Conservation (phyloP, 192 early-diverging fungal genomes). For the Backusella macrospora region DNA sequence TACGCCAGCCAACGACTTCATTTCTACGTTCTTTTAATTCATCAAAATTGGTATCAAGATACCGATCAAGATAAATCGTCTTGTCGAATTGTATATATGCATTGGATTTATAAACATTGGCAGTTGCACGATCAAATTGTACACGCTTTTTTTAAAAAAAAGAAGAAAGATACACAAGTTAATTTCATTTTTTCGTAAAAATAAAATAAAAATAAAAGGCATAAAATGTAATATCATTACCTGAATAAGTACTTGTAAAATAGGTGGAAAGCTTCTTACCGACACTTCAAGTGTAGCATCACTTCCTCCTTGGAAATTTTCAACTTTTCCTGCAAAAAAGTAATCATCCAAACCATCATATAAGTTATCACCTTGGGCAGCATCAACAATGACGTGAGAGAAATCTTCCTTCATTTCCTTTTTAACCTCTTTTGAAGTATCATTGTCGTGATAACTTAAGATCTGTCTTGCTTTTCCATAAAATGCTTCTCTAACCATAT, state of each 20-base stretch:
- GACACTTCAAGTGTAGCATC: slow-evolving; percentile 48
- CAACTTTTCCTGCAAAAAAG: slow-evolving; percentile 49
- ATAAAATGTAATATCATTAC: slow-evolving; percentile 15
- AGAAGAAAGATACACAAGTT: no score
- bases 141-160: no score
- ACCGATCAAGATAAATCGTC: slow-evolving; percentile 63
- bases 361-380: slow-evolving; percentile 45
- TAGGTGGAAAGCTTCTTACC: slow-evolving; percentile 60
- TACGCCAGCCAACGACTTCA: slow-evolving; percentile 31
- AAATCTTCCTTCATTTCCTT: slow-evolving; percentile 51
- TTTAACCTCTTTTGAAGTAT: slow-evolving; percentile 37
- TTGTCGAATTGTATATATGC: slow-evolving; percentile 65
- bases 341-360: slow-evolving; percentile 64
- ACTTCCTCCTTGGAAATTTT: slow-evolving; percentile 37
- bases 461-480: slow-evolving; percentile 54
- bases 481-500: slow-evolving; percentile 49
- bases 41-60: slow-evolving; percentile 45
- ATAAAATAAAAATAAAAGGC: background rate
- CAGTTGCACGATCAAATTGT: slow-evolving; percentile 61
- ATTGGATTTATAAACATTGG: slow-evolving; percentile 69
- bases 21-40: slow-evolving; percentile 24
- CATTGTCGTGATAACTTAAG: slow-evolving; percentile 38
- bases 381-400: slow-evolving; percentile 52
- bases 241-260: slow-evolving; percentile 71
- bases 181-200: no score